A percentile compares a stretch with the other conserved stretches of the same genome.
Conservation (phyloP, 2,329 filamentous ascomycete genomes). For the Aureobasidium subglaciale region DNA sequence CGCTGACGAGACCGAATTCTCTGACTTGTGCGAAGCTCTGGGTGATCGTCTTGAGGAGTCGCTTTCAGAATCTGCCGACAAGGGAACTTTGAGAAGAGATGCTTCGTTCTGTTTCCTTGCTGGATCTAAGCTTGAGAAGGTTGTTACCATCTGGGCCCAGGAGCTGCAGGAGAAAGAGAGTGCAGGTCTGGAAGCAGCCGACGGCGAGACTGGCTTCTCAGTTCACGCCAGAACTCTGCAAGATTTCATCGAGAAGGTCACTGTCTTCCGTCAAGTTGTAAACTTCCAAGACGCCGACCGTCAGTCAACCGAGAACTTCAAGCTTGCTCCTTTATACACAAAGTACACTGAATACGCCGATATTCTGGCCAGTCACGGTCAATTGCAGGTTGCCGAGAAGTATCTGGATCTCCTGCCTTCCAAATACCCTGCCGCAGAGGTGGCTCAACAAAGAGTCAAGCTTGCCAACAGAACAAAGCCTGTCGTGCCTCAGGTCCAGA, state of each 20-base stretch:
- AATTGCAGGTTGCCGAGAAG: conserved; percentile 77
- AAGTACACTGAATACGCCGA: conserved; percentile 98
- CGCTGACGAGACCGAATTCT: conserved; percentile 82
- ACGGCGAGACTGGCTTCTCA: conserved; percentile 76
- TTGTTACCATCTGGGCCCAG: conserved; percentile 85
- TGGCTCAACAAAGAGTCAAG: conserved; percentile 76
- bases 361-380: conserved; percentile 83
- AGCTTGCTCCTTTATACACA: conserved; percentile 77
- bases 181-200: conserved; percentile 56
- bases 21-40: conserved; percentile 88
- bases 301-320: conserved; percentile 70
- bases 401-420: conserved; percentile 82
- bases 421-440: conserved; percentile 78
- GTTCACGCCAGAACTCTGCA: conserved; percentile 84
- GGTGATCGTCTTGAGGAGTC: conserved; percentile 82
- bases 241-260: conserved; percentile 96
- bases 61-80: conserved; percentile 44
- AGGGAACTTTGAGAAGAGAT: conserved; percentile 60
- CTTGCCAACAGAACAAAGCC: conserved; percentile 66
- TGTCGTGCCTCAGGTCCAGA: conserved; percentile 32
- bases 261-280: conserved; percentile 87
- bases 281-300: conserved; percentile 80
- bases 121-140: conserved; percentile 95
- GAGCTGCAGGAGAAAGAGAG: conserved; percentile 82
- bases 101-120: conserved; percentile 95